Evolutionary conservation across 441 rosid species (phyloP).

Genomic region (Euphorbia celastroides): DNA sequence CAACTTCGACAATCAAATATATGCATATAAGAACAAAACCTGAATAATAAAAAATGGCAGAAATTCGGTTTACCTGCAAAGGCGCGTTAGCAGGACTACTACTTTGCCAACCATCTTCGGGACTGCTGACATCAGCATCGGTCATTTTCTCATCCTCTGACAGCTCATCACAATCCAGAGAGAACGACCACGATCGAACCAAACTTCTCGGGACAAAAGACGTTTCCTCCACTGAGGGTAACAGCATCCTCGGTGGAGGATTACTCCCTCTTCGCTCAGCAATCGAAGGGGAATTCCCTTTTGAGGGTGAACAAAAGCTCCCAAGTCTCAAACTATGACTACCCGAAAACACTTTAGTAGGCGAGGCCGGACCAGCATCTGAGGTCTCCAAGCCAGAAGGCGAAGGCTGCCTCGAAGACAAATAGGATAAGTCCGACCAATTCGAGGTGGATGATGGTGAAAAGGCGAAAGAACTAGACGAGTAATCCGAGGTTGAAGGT

Average conservation of each 20-base stretch:
- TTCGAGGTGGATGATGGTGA: slow-evolving; percentile 72
- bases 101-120: slow-evolving; percentile 21
- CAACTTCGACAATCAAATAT: slow-evolving; percentile 8
- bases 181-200: slow-evolving; percentile 52
- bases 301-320: slow-evolving; percentile 23
- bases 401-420: slow-evolving; percentile 63
- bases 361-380: slow-evolving; percentile 24
- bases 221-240: slow-evolving; percentile 39
- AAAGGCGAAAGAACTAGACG: slow-evolving; percentile 57
- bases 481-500: slow-evolving; percentile 64
- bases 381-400: slow-evolving; percentile 48
- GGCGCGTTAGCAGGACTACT: slow-evolving; percentile 24
- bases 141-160: slow-evolving; percentile 30
- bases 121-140: slow-evolving; percentile 26
- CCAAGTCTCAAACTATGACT: slow-evolving; percentile 22
- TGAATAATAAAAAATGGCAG: background rate
- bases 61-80: slow-evolving; percentile 25
- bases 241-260: slow-evolving; percentile 52
- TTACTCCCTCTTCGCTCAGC: slow-evolving; percentile 69
- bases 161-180: slow-evolving; percentile 29
- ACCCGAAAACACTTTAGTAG: slow-evolving; percentile 19
- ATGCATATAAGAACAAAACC: background rate
- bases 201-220: slow-evolving; percentile 26
- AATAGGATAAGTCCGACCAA: slow-evolving; percentile 60
- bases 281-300: slow-evolving; percentile 37